Base-by-base conservation (phyloP, 2,329 filamentous ascomycete genomes). In the Pseudocercospora ulei region DNA sequence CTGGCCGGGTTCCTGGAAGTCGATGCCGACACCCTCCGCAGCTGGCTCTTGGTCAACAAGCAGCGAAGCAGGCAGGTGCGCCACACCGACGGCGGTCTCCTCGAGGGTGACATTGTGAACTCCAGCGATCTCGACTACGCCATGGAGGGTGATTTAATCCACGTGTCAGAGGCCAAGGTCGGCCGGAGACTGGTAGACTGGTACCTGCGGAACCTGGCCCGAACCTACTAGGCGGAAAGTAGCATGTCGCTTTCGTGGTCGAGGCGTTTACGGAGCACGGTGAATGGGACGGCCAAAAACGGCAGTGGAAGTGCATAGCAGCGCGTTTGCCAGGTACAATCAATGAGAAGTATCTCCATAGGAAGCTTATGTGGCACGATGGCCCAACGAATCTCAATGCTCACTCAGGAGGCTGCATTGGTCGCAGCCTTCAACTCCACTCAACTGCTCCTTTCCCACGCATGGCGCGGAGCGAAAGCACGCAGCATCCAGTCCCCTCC, bases 161-260 rank as follows among this genome's bases (percentile, higher is more conserved):
- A 98, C 67, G 90, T 98, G 55, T 95, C 88, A 43, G 90, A 98
- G 69, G 88, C 88, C 53, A 98, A 98, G 79, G 86, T 95, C 44
- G 90, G 90, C 60, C 77, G 90, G 57, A 92, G 90, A 70, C 71
- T 98, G 58, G 88, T 98, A 51, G 90, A 98, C 67, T 98, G 90
- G 90, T 98, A 98, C 66, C 76, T 98, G 61, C 80, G 90, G 62
- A 98, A 98, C 72, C 72, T 98, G 59, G 83, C 87, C 45, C 80
- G 90, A 63, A 92, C 87, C 43, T 98, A 98, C 71, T 93, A 81
- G 47, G 37, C 1, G 7, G 20, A 17, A 16, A 8, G 3, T 2
- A 27, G 24, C 16, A 30, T 3, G 22, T 3, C 16, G 25, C 23
- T 8, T 9, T 17, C 3, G 20, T 8, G 17, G 14, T n/a, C 16